phyloP scores from a whole-genome alignment of 805 yeast genomes.

The Komagataella kurtzmanii region DNA sequence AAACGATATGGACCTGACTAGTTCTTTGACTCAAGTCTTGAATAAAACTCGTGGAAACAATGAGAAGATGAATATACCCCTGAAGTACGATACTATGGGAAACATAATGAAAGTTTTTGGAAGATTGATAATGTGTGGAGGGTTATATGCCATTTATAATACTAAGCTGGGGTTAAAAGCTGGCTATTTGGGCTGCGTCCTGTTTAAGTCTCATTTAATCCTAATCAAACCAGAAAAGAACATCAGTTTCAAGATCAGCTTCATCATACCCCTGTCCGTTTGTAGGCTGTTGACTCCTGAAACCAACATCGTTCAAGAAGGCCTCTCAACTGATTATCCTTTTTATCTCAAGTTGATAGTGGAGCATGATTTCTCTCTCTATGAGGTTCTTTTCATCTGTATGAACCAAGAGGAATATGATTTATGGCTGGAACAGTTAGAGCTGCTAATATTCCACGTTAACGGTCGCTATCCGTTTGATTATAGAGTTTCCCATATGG shows the following conservation, averaged over 20 bases:
- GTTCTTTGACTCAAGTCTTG: constrained; percentile 5
- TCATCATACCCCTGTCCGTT: constrained; percentile 33
- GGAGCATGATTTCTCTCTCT: constrained; percentile 25
- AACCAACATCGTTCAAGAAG: constrained; percentile 14
- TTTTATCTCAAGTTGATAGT: constrained; percentile 29
- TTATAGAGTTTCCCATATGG: constrained; percentile 9
- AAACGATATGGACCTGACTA: constrained; percentile 7
- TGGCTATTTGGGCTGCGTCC: constrained; percentile 20
- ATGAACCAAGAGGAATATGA: constrained; percentile 18
- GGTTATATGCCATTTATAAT: constrained; percentile 26
- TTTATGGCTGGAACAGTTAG: constrained; percentile 26
- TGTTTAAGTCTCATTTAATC: constrained; percentile 39
- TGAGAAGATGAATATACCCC: constrained; percentile 5
- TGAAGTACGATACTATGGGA: constrained; percentile 18
- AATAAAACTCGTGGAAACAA: not conserved
- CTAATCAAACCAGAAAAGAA: constrained; percentile 16
- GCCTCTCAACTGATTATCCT: constrained; percentile 16
- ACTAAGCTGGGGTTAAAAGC: constrained; percentile 5
- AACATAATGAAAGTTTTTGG: constrained; percentile 24
- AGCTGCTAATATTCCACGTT: constrained; percentile 14
- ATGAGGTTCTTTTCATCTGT: constrained; percentile 29
- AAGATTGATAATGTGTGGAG: constrained; percentile 27
- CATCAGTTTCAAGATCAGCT: constrained; percentile 20
- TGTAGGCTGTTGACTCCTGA: constrained; percentile 13
- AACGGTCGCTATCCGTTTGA: constrained; percentile 21